These are phyloP conservation scores for Thymus mandschuricus DNA, from an alignment of 257 asterid species.

Conservation along the genomic window DNA sequence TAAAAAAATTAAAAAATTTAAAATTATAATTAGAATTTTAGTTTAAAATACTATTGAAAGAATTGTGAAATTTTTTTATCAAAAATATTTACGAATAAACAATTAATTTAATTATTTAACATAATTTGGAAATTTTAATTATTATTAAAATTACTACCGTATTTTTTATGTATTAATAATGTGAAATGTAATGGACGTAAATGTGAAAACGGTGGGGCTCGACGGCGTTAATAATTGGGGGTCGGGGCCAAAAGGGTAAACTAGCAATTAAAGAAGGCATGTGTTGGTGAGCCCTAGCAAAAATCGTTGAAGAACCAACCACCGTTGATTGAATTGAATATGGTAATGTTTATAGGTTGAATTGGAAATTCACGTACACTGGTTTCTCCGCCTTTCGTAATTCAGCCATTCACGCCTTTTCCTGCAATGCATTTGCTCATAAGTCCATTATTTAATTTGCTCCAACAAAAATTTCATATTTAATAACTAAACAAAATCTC, in stretches of 20 bases:
- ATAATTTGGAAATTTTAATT: no score
- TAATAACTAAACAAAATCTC: no score
- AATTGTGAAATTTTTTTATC: no score
- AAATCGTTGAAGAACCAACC: constrained; percentile 7
- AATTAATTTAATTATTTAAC: no score
- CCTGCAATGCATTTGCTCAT: not conserved
- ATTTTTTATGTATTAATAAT: no score
- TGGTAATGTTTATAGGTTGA: not conserved
- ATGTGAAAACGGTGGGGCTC: constrained; percentile 22
- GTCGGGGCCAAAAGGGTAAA: not conserved
- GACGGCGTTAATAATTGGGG: constrained; percentile 35
- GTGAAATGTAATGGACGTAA: no score
- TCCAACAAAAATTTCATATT: no score
- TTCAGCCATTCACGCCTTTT: constrained; percentile 39
- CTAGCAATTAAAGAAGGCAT: constrained; percentile 21
- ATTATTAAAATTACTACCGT: no score
- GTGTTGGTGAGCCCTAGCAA: constrained; percentile 22
- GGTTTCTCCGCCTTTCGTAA: not conserved
- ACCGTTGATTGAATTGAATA: not conserved
- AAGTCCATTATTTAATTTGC: not conserved
- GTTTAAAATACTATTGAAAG: no score
- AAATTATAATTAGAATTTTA: no score
- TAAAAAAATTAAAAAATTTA: no score
- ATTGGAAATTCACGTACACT: constrained; percentile 25
- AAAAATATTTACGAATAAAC: no score